phyloP scores from a whole-genome alignment of 306 rosid species.

The Cucumis hystrix region DNA sequence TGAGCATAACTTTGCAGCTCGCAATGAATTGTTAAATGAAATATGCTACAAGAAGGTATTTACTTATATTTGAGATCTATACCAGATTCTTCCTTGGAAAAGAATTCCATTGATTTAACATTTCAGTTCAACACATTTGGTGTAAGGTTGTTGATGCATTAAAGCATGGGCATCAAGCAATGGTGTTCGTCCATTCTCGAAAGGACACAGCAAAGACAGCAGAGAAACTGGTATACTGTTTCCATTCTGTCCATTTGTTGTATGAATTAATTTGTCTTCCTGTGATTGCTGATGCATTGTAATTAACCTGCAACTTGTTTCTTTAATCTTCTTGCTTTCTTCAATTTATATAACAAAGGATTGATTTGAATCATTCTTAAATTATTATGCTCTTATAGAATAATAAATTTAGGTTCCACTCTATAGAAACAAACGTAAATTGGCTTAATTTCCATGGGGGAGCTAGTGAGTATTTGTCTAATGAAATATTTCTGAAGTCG shows the following conservation, averaged over 20 bases:
- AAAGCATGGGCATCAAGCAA: conserved; percentile 86
- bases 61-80: conserved; percentile 11
- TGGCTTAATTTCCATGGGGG: not conserved
- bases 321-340: not conserved
- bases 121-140: conserved; percentile 11
- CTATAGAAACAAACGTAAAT: not conserved
- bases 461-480: not conserved
- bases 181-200: conserved; percentile 96
- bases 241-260: conserved; percentile 2
- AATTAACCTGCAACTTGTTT: not conserved
- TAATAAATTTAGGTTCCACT: not conserved
- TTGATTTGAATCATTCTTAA: not conserved
- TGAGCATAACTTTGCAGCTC: conserved; percentile 76
- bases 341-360: not conserved
- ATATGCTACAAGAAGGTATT: conserved; percentile 90
- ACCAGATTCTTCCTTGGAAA: conserved; percentile 11
- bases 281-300: not conserved
- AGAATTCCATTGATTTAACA: conserved; percentile 9
- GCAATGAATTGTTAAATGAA: conserved; percentile 69
- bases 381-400: not conserved
- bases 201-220: conserved; percentile 95
- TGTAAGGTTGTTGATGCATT: conserved; percentile 69
- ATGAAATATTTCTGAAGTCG: not conserved
- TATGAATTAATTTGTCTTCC: not conserved
- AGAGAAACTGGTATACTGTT: conserved; percentile 52